A percentile compares a stretch with the other conserved stretches of the same genome.
phyloP scores from a whole-genome alignment of 495 filamentous ascomycete species.

The Haplographium delicatum region DNA sequence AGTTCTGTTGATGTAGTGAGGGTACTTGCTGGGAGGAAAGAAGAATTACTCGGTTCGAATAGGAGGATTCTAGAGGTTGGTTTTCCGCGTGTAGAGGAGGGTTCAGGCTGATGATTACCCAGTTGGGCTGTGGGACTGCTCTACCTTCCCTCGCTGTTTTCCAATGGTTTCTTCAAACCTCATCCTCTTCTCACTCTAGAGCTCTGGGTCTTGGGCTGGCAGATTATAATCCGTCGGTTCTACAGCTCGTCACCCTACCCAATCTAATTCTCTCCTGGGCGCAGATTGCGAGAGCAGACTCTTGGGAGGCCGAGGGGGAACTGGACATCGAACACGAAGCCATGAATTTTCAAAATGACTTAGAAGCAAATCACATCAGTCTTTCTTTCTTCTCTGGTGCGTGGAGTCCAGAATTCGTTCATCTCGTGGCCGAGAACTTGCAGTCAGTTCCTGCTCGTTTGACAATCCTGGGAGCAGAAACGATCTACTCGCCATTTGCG shows the following conservation, averaged over 20 bases:
- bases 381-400: constrained; percentile 76
- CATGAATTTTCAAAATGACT: constrained; percentile 54
- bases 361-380: constrained; percentile 50
- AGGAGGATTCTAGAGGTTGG: constrained; percentile 70
- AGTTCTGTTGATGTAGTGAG: constrained; percentile 83
- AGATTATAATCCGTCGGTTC: constrained; percentile 85
- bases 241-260: constrained; percentile 81
- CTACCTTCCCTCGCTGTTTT: constrained; percentile 77
- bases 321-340: constrained; percentile 67
- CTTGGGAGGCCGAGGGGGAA: constrained; percentile 52
- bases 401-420: constrained; percentile 68
- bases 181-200: background rate
- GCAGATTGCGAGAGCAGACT: constrained; percentile 22
- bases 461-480: constrained; percentile 82
- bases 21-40: constrained; percentile 47
- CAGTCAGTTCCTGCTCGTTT: constrained; percentile 25
- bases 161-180: constrained; percentile 41
- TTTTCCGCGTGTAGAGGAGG: background rate
- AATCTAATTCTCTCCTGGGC: constrained; percentile 84
- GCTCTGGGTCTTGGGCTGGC: constrained; percentile 63
- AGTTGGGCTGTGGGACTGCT: constrained; percentile 91
- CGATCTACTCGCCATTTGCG: constrained; percentile 84
- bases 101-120: constrained; percentile 26
- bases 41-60: constrained; percentile 21
- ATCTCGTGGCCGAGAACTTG: constrained; percentile 40